These are phyloP conservation scores for Diaporthe destruens DNA, from an alignment of 2,329 filamentous ascomycete genomes.

Conservation along the genomic window DNA sequence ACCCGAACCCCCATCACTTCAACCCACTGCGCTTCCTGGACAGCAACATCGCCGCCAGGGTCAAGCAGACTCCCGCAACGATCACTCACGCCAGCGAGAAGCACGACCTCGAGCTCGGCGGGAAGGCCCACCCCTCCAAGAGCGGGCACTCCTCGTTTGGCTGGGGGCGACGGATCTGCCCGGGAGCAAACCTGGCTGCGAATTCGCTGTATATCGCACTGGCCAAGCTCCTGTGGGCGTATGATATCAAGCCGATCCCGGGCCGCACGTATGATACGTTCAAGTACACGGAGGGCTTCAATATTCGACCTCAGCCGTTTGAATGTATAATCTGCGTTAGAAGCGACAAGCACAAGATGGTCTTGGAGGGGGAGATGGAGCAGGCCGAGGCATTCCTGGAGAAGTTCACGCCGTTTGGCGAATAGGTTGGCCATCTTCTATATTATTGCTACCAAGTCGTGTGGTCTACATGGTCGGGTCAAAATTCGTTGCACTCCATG, in stretches of 20 bases:
- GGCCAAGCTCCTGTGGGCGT: slow-evolving; percentile 60
- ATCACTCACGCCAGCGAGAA: background rate
- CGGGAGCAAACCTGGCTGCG: slow-evolving; percentile 43
- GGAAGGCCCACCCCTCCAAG: slow-evolving; percentile 41
- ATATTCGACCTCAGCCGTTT: slow-evolving; percentile 44
- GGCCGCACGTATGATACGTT: slow-evolving; percentile 43
- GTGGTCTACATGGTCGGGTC: too few relatives aligned
- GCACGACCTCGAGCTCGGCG: slow-evolving; percentile 31
- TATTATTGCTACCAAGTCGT: background rate
- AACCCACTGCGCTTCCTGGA: slow-evolving; percentile 44
- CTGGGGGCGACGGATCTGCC: slow-evolving; percentile 57
- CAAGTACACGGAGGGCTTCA: slow-evolving; percentile 45
- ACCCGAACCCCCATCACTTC: slow-evolving; percentile 44
- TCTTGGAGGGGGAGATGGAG: slow-evolving; percentile 41
- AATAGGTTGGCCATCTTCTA: slow-evolving; percentile 1
- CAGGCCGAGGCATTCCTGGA: slow-evolving; percentile 41
- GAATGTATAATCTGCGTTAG: slow-evolving; percentile 42
- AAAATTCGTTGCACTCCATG: too few relatives aligned
- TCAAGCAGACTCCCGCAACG: background rate
- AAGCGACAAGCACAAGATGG: slow-evolving; percentile 41
- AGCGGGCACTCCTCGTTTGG: slow-evolving; percentile 59
- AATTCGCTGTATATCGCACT: slow-evolving; percentile 48
- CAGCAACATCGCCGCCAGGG: slow-evolving; percentile 37
- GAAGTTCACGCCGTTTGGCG: slow-evolving; percentile 44
- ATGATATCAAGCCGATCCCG: slow-evolving; percentile 48